A percentile compares a stretch with the other conserved stretches of the same genome.
phyloP scores from a whole-genome alignment of 495 filamentous ascomycete genomes.

The Hypoxylon trugodes region DNA sequence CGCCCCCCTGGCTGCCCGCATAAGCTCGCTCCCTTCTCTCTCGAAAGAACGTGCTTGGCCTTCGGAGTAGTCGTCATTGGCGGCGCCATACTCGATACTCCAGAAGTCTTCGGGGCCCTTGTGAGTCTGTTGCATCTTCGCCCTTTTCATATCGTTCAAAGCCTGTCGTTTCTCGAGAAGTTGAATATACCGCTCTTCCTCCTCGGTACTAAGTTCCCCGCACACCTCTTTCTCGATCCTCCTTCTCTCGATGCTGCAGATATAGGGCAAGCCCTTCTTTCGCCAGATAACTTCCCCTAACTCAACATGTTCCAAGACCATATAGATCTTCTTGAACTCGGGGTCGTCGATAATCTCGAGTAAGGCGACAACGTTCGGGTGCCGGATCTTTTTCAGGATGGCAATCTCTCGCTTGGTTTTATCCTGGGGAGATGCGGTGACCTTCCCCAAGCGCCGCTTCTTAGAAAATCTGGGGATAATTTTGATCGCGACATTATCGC shows the following conservation, averaged over 20 bases:
- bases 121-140: slow-evolving; percentile 46
- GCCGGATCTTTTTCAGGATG: slow-evolving; percentile 96
- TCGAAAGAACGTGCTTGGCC: slow-evolving; percentile 46
- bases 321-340: slow-evolving; percentile 94
- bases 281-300: slow-evolving; percentile 94
- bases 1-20: slow-evolving; percentile 24
- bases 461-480: slow-evolving; percentile 97
- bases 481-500: slow-evolving; percentile 93
- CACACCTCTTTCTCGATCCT: slow-evolving; percentile 75
- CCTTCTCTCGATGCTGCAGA: slow-evolving; percentile 81
- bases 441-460: slow-evolving; percentile 83
- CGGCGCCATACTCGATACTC: slow-evolving; percentile 83
- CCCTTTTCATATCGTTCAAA: slow-evolving; percentile 64
- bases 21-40: slow-evolving; percentile 41
- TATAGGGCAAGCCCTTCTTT: slow-evolving; percentile 79
- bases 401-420: slow-evolving; percentile 98
- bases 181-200: slow-evolving; percentile 69
- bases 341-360: slow-evolving; percentile 98
- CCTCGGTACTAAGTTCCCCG: slow-evolving; percentile 66
- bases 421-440: slow-evolving; percentile 74
- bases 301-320: slow-evolving; percentile 94
- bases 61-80: slow-evolving; percentile 65
- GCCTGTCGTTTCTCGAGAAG: slow-evolving; percentile 64
- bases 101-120: slow-evolving; percentile 67
- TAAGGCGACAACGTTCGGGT: slow-evolving; percentile 92